phyloP scores from a whole-genome alignment of 106 monocot species.

The Apostasia ramifera region DNA sequence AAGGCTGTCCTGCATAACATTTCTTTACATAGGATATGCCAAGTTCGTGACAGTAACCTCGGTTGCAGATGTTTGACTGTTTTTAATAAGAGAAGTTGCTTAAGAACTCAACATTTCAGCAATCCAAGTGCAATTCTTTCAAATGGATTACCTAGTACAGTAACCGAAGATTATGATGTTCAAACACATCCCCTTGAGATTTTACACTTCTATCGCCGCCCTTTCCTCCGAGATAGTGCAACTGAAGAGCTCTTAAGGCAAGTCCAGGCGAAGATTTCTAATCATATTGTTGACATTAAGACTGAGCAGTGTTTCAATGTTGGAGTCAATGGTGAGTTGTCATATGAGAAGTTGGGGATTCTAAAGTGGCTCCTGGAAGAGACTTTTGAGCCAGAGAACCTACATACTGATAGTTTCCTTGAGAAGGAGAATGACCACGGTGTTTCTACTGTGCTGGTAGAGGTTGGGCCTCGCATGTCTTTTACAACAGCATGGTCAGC shows the following conservation, averaged over 20 bases:
- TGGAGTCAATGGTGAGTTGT: conserved; percentile 29
- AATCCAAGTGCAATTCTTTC: conserved; percentile 47
- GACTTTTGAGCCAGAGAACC: conserved; percentile 87
- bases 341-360: conserved; percentile 46
- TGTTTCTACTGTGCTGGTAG: conserved; percentile 30
- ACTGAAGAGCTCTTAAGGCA: conserved; percentile 52
- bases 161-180: conserved; percentile 11
- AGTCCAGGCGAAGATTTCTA: conserved; percentile 58
- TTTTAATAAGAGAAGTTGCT: not conserved
- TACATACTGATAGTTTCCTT: conserved; percentile 54
- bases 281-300: conserved; percentile 38
- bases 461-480: conserved; percentile 91
- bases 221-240: conserved; percentile 65
- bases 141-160: conserved; percentile 18
- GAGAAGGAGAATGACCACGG: conserved; percentile 22
- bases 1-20: not conserved
- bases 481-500: conserved; percentile 91
- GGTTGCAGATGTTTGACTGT: conserved; percentile 3
- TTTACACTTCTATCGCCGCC: conserved; percentile 76
- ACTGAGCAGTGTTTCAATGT: conserved; percentile 96
- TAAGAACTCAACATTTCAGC: not conserved
- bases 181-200: conserved; percentile 14
- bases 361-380: conserved; percentile 83
- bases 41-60: not conserved
- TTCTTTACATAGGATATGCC: not conserved